phyloP scores from a whole-genome alignment of 2,329 filamentous ascomycete species.

The Epichloe coenophiala region DNA sequence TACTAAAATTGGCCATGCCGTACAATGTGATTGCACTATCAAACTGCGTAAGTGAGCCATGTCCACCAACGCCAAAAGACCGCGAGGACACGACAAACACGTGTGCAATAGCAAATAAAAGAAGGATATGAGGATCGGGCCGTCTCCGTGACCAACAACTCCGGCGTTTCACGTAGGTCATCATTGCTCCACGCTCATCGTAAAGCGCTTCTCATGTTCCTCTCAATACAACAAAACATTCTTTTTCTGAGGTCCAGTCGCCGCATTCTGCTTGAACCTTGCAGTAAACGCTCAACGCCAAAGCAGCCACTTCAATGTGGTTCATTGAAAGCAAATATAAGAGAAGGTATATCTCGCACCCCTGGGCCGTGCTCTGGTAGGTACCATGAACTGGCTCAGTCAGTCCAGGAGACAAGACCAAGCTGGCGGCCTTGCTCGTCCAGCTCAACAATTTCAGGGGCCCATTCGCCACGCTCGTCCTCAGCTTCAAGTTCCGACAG shows the following conservation, averaged over 20 bases:
- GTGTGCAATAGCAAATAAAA: no score
- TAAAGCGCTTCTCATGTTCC: no score
- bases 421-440: slow-evolving; percentile 38
- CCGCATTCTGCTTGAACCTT: no score
- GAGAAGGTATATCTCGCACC: background rate
- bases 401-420: slow-evolving; percentile 36
- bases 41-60: background rate
- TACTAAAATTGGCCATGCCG: no score
- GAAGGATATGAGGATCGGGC: no score
- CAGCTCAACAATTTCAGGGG: slow-evolving; percentile 38
- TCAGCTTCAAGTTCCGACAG: slow-evolving; percentile 38
- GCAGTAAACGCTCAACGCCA: background rate
- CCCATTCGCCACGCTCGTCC: slow-evolving; percentile 39
- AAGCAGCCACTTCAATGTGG: background rate
- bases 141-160: no score
- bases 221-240: no score
- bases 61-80: background rate
- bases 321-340: background rate
- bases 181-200: no score
- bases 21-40: no score
- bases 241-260: no score
- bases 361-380: background rate
- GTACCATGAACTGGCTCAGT: slow-evolving; percentile 9
- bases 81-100: no score
- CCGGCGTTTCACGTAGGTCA: no score